Percentiles rank a stretch among this genome's conserved stretches.
These are phyloP conservation scores for Camptophora hylomeconis DNA, from an alignment of 2,329 filamentous ascomycete genomes.

Conservation along the genomic window DNA sequence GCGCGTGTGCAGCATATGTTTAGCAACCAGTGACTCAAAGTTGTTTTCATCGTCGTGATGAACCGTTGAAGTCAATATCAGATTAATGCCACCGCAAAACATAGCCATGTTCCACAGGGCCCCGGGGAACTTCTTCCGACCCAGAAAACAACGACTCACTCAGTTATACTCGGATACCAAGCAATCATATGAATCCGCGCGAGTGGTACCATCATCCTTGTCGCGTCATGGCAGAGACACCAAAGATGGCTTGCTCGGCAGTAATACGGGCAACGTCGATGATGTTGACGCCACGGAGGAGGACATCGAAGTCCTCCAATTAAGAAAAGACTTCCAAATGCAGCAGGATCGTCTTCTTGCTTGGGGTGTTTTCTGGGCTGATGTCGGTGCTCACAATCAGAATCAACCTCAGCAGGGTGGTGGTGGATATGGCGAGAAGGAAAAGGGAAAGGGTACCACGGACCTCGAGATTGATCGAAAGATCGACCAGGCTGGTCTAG, in stretches of 20 bases:
- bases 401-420: constrained; percentile 37
- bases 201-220: constrained; percentile 32
- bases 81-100: too few relatives aligned
- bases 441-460: constrained; percentile 7
- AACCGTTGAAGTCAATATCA: too few relatives aligned
- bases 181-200: constrained; percentile 44
- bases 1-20: too few relatives aligned
- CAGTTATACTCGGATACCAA: constrained; percentile 54
- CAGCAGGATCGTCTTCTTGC: constrained; percentile 51
- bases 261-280: constrained; percentile 27
- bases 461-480: constrained; percentile 46
- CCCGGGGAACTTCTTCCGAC: too few relatives aligned
- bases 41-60: too few relatives aligned
- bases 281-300: constrained; percentile 26
- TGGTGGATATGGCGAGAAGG: constrained; percentile 22
- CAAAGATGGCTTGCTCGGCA: constrained; percentile 22
- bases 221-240: constrained; percentile 4
- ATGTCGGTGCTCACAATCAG: too few relatives aligned
- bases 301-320: constrained; percentile 40
- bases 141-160: too few relatives aligned
- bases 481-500: constrained; percentile 47
- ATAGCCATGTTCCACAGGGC: too few relatives aligned
- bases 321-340: constrained; percentile 48
- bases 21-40: too few relatives aligned
- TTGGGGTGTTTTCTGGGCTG: constrained; percentile 55